Evolutionary conservation across 192 early-diverging fungal genomes (phyloP), one percentile per base, ranked within the genome.

Genomic region (Paraglomus brasilianum): DNA sequence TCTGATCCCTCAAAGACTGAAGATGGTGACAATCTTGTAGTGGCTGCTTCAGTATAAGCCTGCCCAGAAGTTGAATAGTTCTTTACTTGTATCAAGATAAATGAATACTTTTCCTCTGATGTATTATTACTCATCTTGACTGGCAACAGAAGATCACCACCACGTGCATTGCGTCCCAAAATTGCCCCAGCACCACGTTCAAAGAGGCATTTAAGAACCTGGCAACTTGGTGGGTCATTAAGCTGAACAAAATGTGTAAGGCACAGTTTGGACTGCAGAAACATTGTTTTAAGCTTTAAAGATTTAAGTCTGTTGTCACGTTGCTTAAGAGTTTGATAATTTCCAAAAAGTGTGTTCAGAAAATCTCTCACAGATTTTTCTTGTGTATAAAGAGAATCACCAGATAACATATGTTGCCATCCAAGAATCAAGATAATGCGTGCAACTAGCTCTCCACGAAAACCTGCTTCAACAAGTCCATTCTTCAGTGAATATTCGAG

Each of bases 191-290:
- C 13, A 39, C 57, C 57, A 40, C 38, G 38, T 6, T 41, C 42
- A 6, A 59, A 41, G 42, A 41, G 38, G 5, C 42, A 2, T 10
- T 14, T 11, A 14, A 59, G 57, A 59, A 8, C 17, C 39, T 59
- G 38, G 13, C 57, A 13, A 40, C 42, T 13, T 38, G 38, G 57
- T 0, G 57, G 38, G 42, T 59, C 38, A 15, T 11, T 40, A 59
- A 59, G 38, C 38, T 40, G 38, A 41, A 59, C 42, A 59, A 59
- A 59, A 41, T 59, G 57, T 40, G 57, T 59, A 14, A 59, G 42
- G 38, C 42, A 41, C 38, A 59, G 38, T 13, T 59, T 41, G 1
- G 57, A 36, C 15, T 59, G 11, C 5, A 36, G 5, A 59, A 59
- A 59, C 1, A 6, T 40, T 40, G 38, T 59, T 59, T 30, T 30